Conservation (phyloP, 2,329 filamentous ascomycete species). For the Pseudogymnoascus sp. region DNA sequence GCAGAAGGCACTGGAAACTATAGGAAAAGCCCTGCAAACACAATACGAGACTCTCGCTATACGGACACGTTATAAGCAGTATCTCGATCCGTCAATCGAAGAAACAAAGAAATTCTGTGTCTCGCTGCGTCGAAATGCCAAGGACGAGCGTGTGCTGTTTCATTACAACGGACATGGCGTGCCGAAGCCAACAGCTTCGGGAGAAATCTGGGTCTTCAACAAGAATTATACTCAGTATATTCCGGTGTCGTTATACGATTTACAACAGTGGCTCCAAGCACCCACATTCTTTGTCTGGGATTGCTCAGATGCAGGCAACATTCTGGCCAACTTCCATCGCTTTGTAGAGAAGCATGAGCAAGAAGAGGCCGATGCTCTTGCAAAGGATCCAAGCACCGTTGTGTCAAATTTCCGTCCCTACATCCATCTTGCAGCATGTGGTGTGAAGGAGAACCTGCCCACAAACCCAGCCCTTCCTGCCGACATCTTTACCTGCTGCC, state of each 20-base stretch:
- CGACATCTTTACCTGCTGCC: slow-evolving; percentile 89
- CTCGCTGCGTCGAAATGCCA: slow-evolving; percentile 81
- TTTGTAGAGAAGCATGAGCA: slow-evolving; percentile 93
- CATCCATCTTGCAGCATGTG: slow-evolving; percentile 89
- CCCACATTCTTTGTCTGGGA: slow-evolving; percentile 97
- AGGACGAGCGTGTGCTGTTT: slow-evolving; percentile 92
- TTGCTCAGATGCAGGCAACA: slow-evolving; percentile 92
- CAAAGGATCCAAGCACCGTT: slow-evolving; percentile 73
- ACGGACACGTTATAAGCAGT: slow-evolving; percentile 94
- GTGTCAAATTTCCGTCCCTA: slow-evolving; percentile 64
- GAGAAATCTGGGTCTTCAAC: slow-evolving; percentile 99
- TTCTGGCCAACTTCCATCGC: slow-evolving; percentile 87
- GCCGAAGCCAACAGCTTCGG: slow-evolving; percentile 87
- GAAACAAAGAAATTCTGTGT: slow-evolving; percentile 96
- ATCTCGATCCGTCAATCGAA: slow-evolving; percentile 91
- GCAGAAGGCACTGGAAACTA: slow-evolving; percentile 83
- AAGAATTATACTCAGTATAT: slow-evolving; percentile 99
- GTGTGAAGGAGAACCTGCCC: slow-evolving; percentile 82
- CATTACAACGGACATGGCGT: slow-evolving; percentile 99
- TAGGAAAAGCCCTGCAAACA: slow-evolving; percentile 89
- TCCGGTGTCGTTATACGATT: slow-evolving; percentile 86
- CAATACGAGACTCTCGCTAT: slow-evolving; percentile 96
- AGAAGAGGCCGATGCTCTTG: slow-evolving; percentile 70
- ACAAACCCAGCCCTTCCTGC: slow-evolving; percentile 91
- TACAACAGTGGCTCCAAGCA: slow-evolving; percentile 92